Evolutionary conservation across 2,329 filamentous ascomycete genomes (phyloP), one percentile per base, ranked within the genome.

Genomic region (Arthrocladium fulminans): DNA sequence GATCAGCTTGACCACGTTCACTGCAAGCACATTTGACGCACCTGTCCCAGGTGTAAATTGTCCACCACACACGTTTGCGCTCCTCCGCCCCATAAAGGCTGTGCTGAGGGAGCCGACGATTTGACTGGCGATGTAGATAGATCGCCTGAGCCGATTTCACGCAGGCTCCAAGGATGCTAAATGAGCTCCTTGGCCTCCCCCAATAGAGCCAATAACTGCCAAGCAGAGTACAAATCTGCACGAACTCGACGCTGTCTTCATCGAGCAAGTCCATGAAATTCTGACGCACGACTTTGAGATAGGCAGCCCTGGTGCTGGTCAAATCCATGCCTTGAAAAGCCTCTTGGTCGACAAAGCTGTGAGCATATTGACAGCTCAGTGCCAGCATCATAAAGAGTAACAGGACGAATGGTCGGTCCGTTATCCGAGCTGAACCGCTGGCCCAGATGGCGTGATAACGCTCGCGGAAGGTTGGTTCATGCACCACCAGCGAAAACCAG

Each of bases 401-500:
- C 1, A 67, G 29, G 3, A 70, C 52, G 42, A 70, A 71, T 0
- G 62, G 56, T 17, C 61, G 60, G 39, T 70, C 62, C 0, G 62
- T 60, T 2, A 59, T 58, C 12, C 60, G 56, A 0, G 67, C 67
- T 30, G 51, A 56, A 2, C 65, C 64, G 49, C 66, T 65, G 1
- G 56, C 49, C 1, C 69, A 57, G 6, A 62, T 61, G 8, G 57
- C 50, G 22, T 67, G 62, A 3, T 56, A 54, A 9, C 54, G 54
- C 12, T 43, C 38, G 19, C 68, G 64, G 40, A 71, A 68, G 22
- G 59, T 66, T 1, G 67, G 67, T 45, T 70, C 67, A 46, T 66
- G 67, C 15, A 72, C 59, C 1, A 67, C 66, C 3, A 71, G 58
- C 13, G 67, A 70, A 47, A 72, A 71, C 68, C 68, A 72, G 54